These are phyloP conservation scores for Phoenix dactylifera DNA, from an alignment of 176 grass and related monocot species.

Conservation along the genomic window DNA sequence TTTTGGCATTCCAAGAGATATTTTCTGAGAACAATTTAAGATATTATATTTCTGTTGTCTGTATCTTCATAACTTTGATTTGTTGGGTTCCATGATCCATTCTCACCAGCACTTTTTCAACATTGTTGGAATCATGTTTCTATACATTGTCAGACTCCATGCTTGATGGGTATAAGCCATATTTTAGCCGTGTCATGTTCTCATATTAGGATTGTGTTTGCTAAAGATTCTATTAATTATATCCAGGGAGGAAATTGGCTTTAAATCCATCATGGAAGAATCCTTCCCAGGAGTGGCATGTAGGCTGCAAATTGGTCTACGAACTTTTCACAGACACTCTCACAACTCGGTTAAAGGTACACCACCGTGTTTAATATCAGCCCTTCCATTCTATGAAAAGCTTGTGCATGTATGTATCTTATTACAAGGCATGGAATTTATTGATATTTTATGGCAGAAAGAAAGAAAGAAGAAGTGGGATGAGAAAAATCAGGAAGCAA, in stretches of 20 bases:
- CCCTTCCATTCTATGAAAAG: too few relatives aligned
- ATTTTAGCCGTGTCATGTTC: too few relatives aligned
- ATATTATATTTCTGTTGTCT: too few relatives aligned
- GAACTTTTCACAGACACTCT: constrained; percentile 88
- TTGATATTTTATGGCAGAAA: constrained; percentile 34
- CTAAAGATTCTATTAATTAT: constrained; percentile 17
- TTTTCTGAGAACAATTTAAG: too few relatives aligned
- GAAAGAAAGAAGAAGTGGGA: constrained; percentile 97
- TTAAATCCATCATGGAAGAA: constrained; percentile 94
- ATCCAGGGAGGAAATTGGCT: constrained; percentile 42
- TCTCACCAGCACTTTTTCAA: too few relatives aligned
- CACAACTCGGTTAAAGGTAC: constrained; percentile 77
- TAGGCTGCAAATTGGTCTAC: constrained; percentile 90
- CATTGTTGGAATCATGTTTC: too few relatives aligned
- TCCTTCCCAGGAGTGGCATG: constrained; percentile 93
- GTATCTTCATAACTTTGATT: too few relatives aligned
- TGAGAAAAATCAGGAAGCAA: constrained; percentile 92
- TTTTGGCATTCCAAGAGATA: too few relatives aligned
- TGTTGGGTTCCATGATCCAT: too few relatives aligned
- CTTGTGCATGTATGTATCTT: too few relatives aligned
- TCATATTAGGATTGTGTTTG: not conserved
- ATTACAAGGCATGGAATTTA: not conserved
- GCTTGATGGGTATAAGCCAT: too few relatives aligned
- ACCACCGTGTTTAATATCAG: not conserved
- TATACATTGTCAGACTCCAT: too few relatives aligned